These are phyloP conservation scores for Backusella westeae DNA, from an alignment of 192 early-diverging fungal species.

Conservation along the genomic window DNA sequence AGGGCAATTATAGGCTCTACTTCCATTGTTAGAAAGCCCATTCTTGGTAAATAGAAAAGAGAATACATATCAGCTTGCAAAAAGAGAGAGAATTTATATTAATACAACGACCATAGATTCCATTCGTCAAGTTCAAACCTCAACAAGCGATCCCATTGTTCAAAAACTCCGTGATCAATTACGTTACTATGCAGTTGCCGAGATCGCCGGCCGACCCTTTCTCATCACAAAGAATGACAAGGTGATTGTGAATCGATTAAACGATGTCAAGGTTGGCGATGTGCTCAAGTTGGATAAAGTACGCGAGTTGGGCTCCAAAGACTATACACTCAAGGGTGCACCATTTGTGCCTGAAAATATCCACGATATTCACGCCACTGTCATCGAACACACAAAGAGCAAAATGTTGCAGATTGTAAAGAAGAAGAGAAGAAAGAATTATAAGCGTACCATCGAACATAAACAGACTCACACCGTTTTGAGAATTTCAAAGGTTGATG, in stretches of 20 bases:
- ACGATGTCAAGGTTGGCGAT: constrained; percentile 85
- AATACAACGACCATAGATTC: neutral
- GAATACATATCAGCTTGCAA: neutral
- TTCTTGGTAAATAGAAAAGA: constrained; percentile 12
- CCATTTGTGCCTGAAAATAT: constrained; percentile 77
- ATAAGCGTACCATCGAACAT: constrained; percentile 64
- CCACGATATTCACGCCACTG: constrained; percentile 78
- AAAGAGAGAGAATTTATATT: neutral
- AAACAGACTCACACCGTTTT: constrained; percentile 74
- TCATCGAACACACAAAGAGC: constrained; percentile 86
- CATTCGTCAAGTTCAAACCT: constrained; percentile 17
- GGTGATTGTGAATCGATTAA: constrained; percentile 78
- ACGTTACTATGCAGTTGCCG: constrained; percentile 83
- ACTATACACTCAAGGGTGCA: constrained; percentile 82
- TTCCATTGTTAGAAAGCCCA: constrained; percentile 5
- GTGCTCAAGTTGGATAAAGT: constrained; percentile 83
- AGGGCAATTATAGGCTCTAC: neutral
- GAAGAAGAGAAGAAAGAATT: constrained; percentile 79
- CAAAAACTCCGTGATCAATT: constrained; percentile 59
- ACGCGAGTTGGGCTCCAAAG: constrained; percentile 79
- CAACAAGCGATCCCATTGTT: constrained; percentile 6
- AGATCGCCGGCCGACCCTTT: constrained; percentile 85
- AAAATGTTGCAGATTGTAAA: constrained; percentile 70
- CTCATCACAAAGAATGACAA: constrained; percentile 88
- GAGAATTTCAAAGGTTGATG: constrained; percentile 66